phyloP scores from a whole-genome alignment of 148 eudicot genomes.

The Rheum nobile region DNA sequence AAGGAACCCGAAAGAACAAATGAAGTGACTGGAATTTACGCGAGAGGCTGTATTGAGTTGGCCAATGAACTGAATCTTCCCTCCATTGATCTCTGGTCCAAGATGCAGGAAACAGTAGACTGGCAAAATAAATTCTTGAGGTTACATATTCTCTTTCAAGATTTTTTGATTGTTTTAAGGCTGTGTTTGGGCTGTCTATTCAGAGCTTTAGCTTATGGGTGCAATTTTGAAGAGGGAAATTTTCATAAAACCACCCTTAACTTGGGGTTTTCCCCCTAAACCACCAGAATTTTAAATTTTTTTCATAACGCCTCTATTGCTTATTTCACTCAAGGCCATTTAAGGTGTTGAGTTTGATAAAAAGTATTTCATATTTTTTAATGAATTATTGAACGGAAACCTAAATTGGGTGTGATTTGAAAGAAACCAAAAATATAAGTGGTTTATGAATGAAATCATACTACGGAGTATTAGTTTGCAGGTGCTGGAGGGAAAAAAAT shows the following conservation, averaged over 20 bases:
- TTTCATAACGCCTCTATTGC: neutral
- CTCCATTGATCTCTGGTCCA: conserved; percentile 76
- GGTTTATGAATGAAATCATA: neutral
- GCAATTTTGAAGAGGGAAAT: neutral
- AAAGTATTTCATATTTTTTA: neutral
- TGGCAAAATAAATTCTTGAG: conserved; percentile 77
- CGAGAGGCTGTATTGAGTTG: conserved; percentile 47
- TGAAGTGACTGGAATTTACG: conserved; percentile 56
- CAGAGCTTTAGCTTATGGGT: neutral
- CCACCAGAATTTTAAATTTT: neutral
- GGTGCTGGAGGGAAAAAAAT: no score
- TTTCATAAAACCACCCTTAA: neutral
- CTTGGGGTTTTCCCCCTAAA: neutral
- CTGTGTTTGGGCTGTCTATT: neutral
- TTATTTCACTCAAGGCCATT: neutral
- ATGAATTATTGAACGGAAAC: neutral
- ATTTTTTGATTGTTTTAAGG: neutral
- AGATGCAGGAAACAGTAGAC: conserved; percentile 79
- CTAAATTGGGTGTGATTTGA: neutral
- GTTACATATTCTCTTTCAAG: conserved; percentile 15
- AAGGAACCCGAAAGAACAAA: conserved; percentile 76
- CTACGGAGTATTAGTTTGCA: no score
- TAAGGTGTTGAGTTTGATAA: neutral
- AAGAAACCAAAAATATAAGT: neutral
- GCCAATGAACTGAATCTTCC: conserved; percentile 63